A percentile compares a stretch with the other conserved stretches of the same genome.
These are phyloP conservation scores for Brasenia schreberi DNA, from an alignment of 164 flowering plant genomes.

Conservation along the genomic window DNA sequence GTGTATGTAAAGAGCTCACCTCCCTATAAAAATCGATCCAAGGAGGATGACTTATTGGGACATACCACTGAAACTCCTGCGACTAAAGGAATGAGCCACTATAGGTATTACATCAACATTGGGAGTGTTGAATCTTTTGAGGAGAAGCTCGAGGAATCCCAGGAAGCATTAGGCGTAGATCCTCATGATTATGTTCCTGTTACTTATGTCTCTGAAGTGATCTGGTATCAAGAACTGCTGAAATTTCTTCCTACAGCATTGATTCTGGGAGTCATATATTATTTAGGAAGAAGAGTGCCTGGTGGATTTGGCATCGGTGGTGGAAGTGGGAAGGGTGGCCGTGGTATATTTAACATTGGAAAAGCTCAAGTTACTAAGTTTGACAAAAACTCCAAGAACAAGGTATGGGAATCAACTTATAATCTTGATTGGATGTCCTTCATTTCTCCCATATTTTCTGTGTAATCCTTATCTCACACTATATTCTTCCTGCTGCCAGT, in stretches of 20 bases:
- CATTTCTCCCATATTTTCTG: neutral
- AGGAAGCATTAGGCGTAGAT: slow-evolving; percentile 67
- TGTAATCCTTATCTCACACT: too few species aligned
- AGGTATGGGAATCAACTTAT: slow-evolving; percentile 35
- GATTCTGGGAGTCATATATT: slow-evolving; percentile 54
- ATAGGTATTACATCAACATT: slow-evolving; percentile 73
- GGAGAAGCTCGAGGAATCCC: slow-evolving; percentile 95
- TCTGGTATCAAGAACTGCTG: slow-evolving; percentile 78
- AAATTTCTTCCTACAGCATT: slow-evolving; percentile 66
- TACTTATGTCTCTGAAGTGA: slow-evolving; percentile 58
- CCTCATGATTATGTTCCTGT: slow-evolving; percentile 87
- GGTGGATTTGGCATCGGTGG: slow-evolving; percentile 22
- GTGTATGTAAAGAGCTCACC: slow-evolving; percentile 53
- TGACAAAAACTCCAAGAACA: slow-evolving; percentile 88
- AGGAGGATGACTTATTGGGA: slow-evolving; percentile 33
- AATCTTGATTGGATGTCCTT: neutral
- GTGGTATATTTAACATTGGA: slow-evolving; percentile 90
- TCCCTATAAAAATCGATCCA: slow-evolving; percentile 18
- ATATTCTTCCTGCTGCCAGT: too few species aligned
- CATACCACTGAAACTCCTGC: slow-evolving; percentile 21
- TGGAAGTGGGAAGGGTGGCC: slow-evolving; percentile 39
- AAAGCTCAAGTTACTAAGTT: slow-evolving; percentile 79
- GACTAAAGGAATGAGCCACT: slow-evolving; percentile 30
- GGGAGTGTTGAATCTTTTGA: slow-evolving; percentile 94
- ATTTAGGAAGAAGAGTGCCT: slow-evolving; percentile 72